These are phyloP conservation scores for Murraya koenigii DNA, from an alignment of 345 rosid genomes.

Conservation along the genomic window DNA sequence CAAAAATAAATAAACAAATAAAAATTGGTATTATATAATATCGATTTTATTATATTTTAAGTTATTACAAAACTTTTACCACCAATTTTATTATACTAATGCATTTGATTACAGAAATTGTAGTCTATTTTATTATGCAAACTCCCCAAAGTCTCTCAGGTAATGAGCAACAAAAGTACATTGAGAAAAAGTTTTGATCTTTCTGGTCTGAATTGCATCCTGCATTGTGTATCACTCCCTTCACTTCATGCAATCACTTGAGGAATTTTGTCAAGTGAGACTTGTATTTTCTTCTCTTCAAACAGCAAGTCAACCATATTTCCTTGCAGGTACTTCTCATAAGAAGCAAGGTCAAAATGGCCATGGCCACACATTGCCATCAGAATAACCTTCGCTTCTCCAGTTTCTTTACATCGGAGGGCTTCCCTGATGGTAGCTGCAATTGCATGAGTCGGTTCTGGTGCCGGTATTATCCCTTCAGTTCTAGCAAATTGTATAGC, in stretches of 20 bases:
- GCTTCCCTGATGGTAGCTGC: conserved; percentile 94
- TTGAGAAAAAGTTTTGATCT: not conserved
- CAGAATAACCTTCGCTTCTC: conserved; percentile 85
- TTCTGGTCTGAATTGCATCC: not conserved
- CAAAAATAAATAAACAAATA: too few relatives aligned
- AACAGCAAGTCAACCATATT: conserved; percentile 73
- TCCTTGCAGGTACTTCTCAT: conserved; percentile 78
- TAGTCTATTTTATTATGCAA: too few relatives aligned
- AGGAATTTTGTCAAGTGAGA: conserved; percentile 69
- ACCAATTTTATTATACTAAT: too few relatives aligned
- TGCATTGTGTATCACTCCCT: not conserved
- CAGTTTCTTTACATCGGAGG: conserved; percentile 66
- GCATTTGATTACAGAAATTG: too few relatives aligned
- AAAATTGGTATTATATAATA: too few relatives aligned
- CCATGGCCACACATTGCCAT: conserved; percentile 98
- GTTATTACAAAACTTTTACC: too few relatives aligned
- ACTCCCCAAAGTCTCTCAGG: not conserved
- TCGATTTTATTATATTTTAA: too few relatives aligned
- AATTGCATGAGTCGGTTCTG: conserved; percentile 92
- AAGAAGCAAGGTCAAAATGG: conserved; percentile 81
- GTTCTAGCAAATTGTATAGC: conserved; percentile 84
- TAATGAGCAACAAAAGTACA: not conserved
- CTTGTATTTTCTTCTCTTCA: conserved; percentile 56
- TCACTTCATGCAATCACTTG: conserved; percentile 28
- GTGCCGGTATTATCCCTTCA: conserved; percentile 90